These are phyloP conservation scores for Melocanna baccifera DNA, from an alignment of 176 grass and related monocot genomes.

Conservation along the genomic window DNA sequence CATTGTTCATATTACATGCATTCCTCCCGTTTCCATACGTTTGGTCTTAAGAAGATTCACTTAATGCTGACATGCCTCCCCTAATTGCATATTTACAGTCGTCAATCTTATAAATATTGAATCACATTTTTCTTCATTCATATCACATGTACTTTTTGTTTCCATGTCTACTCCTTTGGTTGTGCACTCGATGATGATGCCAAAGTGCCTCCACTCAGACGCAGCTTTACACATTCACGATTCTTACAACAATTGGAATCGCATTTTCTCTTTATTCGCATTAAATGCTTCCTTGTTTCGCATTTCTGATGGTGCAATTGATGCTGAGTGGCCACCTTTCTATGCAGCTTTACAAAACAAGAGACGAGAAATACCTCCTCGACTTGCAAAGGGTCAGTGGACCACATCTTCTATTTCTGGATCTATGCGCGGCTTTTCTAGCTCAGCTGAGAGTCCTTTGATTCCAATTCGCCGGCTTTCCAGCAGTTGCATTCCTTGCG, in stretches of 20 bases:
- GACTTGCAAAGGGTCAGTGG: conserved; percentile 77
- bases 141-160: neutral
- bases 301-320: conserved; percentile 6
- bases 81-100: neutral
- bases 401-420: conserved; percentile 73
- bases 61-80: too few species aligned
- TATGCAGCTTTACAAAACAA: conserved; percentile 83
- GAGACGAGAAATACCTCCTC: conserved; percentile 79
- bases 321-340: neutral
- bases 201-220: neutral
- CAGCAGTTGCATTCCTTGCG: neutral
- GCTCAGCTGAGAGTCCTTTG: conserved; percentile 74
- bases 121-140: neutral
- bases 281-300: neutral
- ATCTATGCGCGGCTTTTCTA: conserved; percentile 73
- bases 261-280: neutral
- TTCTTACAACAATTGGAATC: neutral
- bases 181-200: neutral
- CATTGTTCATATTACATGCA: neutral
- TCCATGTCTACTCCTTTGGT: neutral
- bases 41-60: too few species aligned
- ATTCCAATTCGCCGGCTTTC: neutral
- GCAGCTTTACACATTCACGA: neutral
- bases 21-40: neutral
- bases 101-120: neutral